Evolutionary conservation across 164 flowering plant species (phyloP).

Genomic region (Nymphaea colorata): DNA sequence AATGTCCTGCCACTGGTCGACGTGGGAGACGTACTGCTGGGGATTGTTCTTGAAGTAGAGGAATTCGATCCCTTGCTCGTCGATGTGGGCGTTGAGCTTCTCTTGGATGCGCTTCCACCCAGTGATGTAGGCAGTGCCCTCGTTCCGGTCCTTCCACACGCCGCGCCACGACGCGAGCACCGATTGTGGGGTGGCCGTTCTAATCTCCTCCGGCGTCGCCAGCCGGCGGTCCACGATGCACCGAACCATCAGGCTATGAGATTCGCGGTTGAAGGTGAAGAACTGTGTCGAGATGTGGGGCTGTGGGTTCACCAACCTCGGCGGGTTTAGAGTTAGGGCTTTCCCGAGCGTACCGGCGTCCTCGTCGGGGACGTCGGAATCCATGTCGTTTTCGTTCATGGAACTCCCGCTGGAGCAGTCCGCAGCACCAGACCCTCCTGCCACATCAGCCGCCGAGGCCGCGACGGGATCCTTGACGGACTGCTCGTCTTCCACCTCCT

Average conservation of each 20-base stretch:
- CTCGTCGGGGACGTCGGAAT: constrained; percentile 1
- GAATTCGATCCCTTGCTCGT: constrained; percentile 35
- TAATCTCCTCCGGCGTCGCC: constrained; percentile 75
- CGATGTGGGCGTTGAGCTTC: constrained; percentile 57
- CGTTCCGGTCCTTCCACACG: constrained; percentile 98
- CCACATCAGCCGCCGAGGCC: neutral
- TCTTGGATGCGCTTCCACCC: constrained; percentile 99
- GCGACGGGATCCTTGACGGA: no score
- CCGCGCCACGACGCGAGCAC: constrained; percentile 82
- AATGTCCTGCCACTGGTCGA: constrained; percentile 85
- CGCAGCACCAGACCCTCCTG: neutral
- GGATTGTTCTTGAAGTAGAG: constrained; percentile 79
- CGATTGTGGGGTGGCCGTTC: constrained; percentile 50
- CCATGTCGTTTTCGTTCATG: neutral
- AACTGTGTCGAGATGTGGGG: constrained; percentile 88
- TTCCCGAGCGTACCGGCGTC: neutral
- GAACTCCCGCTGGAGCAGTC: neutral
- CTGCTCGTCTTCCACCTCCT: no score
- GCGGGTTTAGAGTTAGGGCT: constrained; percentile 8
- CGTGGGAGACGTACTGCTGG: constrained; percentile 71
- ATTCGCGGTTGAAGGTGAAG: constrained; percentile 79
- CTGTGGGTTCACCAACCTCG: constrained; percentile 45
- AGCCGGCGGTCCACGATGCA: constrained; percentile 54
- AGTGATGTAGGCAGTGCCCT: constrained; percentile 86
- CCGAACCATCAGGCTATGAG: constrained; percentile 74